A percentile compares a stretch with the other conserved stretches of the same genome.
phyloP scores from a whole-genome alignment of 768 basidiomycete species.

The Serendipita sp. region DNA sequence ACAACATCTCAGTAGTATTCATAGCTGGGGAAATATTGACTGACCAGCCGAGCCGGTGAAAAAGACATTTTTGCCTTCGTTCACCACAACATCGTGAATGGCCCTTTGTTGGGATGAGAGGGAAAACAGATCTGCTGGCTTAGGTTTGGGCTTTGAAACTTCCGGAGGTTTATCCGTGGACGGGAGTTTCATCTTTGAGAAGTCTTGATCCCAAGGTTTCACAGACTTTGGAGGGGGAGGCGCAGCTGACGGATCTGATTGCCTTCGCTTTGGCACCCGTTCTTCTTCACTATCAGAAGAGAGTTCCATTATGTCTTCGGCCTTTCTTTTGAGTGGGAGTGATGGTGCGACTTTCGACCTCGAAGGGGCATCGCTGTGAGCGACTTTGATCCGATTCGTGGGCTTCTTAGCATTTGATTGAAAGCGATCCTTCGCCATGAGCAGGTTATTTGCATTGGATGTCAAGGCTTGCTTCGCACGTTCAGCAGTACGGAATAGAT shows the following conservation, averaged over 20 bases:
- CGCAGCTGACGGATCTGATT: background rate
- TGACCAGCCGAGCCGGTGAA: slow-evolving; percentile 95
- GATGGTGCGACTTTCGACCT: background rate
- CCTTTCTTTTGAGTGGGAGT: background rate
- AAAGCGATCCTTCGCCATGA: no score
- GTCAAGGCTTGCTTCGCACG: background rate
- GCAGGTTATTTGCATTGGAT: no score
- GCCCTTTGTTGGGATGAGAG: background rate
- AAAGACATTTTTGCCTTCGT: slow-evolving; percentile 62
- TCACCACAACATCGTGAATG: slow-evolving; percentile 27
- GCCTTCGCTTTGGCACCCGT: background rate
- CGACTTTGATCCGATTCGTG: no score
- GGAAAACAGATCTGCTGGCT: background rate
- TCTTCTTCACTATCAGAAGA: background rate
- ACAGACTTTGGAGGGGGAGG: background rate
- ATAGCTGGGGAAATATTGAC: slow-evolving; percentile 15
- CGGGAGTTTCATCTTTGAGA: background rate
- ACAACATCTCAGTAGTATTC: background rate
- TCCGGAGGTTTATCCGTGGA: background rate
- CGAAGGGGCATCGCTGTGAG: no score
- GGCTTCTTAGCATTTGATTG: no score
- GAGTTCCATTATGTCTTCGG: background rate
- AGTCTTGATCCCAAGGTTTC: background rate
- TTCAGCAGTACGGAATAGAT: background rate
- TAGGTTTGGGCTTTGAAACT: background rate